phyloP scores from a whole-genome alignment of 2,329 filamentous ascomycete species.

The Lecanicillium sp. region DNA sequence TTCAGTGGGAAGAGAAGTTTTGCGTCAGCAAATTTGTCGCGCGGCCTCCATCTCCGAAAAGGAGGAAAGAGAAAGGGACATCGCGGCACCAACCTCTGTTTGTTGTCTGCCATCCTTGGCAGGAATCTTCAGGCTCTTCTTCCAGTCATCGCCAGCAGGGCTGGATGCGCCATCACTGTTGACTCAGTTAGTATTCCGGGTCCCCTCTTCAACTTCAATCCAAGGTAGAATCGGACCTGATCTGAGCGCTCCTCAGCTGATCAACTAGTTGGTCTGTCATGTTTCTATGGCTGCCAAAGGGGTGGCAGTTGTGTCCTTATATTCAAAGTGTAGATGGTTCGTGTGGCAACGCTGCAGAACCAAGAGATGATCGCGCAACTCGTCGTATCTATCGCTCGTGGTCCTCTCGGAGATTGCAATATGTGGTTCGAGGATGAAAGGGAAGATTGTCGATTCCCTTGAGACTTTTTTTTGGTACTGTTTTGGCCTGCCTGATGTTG shows the following conservation, averaged over 20 bases:
- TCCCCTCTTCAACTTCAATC: background rate
- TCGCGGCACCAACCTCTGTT: constrained; percentile 54
- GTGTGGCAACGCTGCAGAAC: background rate
- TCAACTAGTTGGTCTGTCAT: constrained; percentile 40
- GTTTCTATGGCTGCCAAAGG: constrained; percentile 20
- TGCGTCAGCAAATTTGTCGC: constrained; percentile 4
- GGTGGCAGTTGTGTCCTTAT: constrained; percentile 13
- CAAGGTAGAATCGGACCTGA: constrained; percentile 25
- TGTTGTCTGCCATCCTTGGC: constrained; percentile 70
- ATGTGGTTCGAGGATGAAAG: constrained; percentile 1
- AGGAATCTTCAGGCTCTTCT: constrained; percentile 63
- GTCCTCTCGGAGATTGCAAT: no score
- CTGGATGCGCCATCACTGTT: constrained; percentile 39
- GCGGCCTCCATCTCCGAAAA: background rate
- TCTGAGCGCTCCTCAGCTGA: constrained; percentile 32
- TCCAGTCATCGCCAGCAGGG: constrained; percentile 55
- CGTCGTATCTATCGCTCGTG: background rate
- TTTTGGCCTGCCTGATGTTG: background rate
- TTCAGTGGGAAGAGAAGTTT: constrained; percentile 4
- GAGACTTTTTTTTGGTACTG: constrained; percentile 6
- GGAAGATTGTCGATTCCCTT: constrained; percentile 3
- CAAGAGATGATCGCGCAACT: background rate
- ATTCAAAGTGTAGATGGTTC: no score
- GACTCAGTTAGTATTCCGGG: background rate
- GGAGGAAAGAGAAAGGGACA: background rate